Percentiles rank a stretch among this genome's conserved stretches.
phyloP scores from a whole-genome alignment of 176 grass and related monocot species.

The Panicum miliaceum region DNA sequence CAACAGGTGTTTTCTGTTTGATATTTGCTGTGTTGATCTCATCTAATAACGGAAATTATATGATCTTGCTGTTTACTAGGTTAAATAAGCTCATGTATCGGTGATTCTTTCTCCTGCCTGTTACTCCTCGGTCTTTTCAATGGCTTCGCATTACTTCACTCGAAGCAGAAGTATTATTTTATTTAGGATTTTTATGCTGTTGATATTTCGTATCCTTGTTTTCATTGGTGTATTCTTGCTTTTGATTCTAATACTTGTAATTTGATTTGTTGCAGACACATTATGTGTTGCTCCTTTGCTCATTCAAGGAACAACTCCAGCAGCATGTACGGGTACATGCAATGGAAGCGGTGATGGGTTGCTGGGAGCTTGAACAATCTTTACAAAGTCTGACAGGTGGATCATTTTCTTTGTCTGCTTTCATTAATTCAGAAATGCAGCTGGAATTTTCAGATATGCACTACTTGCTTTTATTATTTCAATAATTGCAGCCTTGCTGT shows the following conservation, averaged over 20 bases:
- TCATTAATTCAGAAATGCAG: slow-evolving; percentile 4
- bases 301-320: slow-evolving; percentile 98
- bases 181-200: not conserved
- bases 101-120: not conserved
- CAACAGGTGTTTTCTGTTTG: not conserved
- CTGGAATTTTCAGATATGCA: not conserved
- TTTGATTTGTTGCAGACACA: slow-evolving; percentile 72
- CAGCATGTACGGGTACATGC: slow-evolving; percentile 99
- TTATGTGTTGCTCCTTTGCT: slow-evolving; percentile 89
- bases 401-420: not conserved
- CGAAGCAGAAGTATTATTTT: not conserved
- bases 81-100: not conserved
- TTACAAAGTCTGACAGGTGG: slow-evolving; percentile 96
- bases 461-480: slow-evolving; percentile 7
- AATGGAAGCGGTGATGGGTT: slow-evolving; percentile 99
- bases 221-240: not conserved
- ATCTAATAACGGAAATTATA: not conserved
- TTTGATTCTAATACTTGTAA: slow-evolving; percentile 20
- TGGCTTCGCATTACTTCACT: not conserved
- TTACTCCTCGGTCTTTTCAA: not conserved
- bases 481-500: not conserved
- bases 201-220: not conserved
- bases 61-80: not conserved
- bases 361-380: slow-evolving; percentile 98
- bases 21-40: not conserved